A percentile compares a stretch with the other conserved stretches of the same genome.
phyloP scores from a whole-genome alignment of 768 basidiomycete species.

The Lentinula sp. region DNA sequence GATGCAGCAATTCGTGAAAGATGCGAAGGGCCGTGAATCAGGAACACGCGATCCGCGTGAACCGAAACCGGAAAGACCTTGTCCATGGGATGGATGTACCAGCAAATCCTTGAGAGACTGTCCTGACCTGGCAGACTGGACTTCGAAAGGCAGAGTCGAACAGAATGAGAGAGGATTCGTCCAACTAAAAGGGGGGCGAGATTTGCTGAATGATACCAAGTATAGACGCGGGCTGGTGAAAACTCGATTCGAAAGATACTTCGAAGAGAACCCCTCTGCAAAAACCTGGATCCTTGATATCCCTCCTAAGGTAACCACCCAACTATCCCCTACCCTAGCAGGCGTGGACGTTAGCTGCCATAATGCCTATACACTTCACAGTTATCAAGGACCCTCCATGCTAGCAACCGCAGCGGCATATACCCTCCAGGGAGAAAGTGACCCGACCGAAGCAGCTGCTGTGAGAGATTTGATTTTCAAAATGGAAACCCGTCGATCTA shows the following conservation, averaged over 20 bases:
- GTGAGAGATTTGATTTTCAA: not conserved
- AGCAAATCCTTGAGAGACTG: not conserved
- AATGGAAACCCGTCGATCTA: not conserved
- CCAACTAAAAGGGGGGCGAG: not conserved
- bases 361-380: not conserved
- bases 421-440: no score
- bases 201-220: not conserved
- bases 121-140: not conserved
- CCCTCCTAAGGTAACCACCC: no score
- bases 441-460: not conserved
- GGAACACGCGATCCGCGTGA: not conserved
- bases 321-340: rapidly evolving
- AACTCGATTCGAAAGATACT: not conserved
- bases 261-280: not conserved
- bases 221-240: not conserved
- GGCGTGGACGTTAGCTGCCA: not conserved
- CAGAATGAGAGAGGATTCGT: not conserved
- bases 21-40: rapidly evolving
- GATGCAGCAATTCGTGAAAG: not conserved
- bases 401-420: not conserved
- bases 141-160: not conserved
- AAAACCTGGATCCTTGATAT: not conserved
- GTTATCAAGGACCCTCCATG: not conserved
- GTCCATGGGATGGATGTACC: not conserved
- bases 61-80: not conserved